Base-by-base conservation (phyloP, 169 alveolate genomes). In the Plasmodium billcollinsi region DNA sequence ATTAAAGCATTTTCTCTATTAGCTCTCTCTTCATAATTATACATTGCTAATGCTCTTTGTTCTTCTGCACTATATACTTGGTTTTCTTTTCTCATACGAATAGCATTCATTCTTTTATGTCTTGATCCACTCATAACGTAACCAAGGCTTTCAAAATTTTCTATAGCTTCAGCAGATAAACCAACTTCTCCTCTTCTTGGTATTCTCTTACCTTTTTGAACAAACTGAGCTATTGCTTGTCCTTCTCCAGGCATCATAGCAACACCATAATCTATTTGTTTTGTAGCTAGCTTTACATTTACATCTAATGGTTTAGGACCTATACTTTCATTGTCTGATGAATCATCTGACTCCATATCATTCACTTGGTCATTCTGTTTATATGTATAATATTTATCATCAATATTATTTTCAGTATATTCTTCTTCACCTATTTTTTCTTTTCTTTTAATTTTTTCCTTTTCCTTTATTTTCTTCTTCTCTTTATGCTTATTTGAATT, bases 141-240 rank as follows among this genome's bases (percentile, higher is more conserved):
- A 11, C 99, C 99, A 33, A 97, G 90, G 33, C 89, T 92, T 92
- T 97, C 99, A 73, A 94, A 96, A 45, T 83, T 73, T 90, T 96
- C 97, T 24, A 97, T 97, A 65, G 97, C 96, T 52, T 97, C 99
- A n/a, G 97, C 96, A 0, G 98, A 93, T 45, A 96, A 73, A 7
- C 99, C 99, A 14, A 96, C 99, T 85, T 97, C 98, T 29, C 99
- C 98, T 93, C 98, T 94, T 83, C 98, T 94, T 18, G 98, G 98
- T 39, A 96, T 96, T 72, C 98, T 92, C 73, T 96, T 96, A 20
- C 97, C 98, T 43, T 95, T 88, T 58, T 96, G 96, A 3, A 95
- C 95, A 94, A 93, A 96, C 43, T 96, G 96, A 20, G 98, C 98
- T 78, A 96, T 92, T 63, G 97, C 96, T 49, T 93, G 95, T 3